These are phyloP conservation scores for Wickerhamiella siamensis DNA, from an alignment of 805 yeast genomes.

Conservation along the genomic window DNA sequence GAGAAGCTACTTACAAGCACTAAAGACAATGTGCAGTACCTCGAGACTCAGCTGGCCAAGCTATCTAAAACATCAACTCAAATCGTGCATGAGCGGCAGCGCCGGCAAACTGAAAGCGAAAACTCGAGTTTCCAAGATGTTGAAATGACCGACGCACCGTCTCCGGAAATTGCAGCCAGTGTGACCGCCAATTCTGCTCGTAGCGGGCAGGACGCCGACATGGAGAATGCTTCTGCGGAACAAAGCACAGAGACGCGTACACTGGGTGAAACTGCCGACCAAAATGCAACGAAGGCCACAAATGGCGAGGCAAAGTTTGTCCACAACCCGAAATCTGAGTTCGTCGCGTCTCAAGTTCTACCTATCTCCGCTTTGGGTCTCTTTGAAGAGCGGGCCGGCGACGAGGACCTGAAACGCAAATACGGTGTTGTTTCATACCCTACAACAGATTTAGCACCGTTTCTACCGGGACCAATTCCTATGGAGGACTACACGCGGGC, in stretches of 20 bases:
- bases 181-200: background rate
- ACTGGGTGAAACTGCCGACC: background rate
- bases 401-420: constrained; percentile 56
- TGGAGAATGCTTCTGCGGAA: background rate
- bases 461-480: constrained; percentile 82
- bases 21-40: constrained; percentile 14
- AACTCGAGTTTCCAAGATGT: background rate
- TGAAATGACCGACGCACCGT: background rate
- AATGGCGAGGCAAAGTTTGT: constrained; percentile 22
- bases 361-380: constrained; percentile 57
- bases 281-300: background rate
- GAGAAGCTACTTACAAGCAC: constrained; percentile 15
- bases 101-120: constrained; percentile 2
- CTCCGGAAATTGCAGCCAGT: background rate
- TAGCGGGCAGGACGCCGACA: background rate
- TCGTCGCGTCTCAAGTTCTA: constrained; percentile 53
- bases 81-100: constrained; percentile 12
- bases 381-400: constrained; percentile 55
- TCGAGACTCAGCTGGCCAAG: constrained; percentile 15
- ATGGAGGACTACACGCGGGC: constrained; percentile 70
- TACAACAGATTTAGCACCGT: constrained; percentile 50
- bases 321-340: constrained; percentile 63
- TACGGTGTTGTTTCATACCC: constrained; percentile 91
- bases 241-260: too few species aligned
- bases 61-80: constrained; percentile 14